Base-by-base conservation (phyloP, 2,329 filamentous ascomycete species). In the Epichloe elymi region DNA sequence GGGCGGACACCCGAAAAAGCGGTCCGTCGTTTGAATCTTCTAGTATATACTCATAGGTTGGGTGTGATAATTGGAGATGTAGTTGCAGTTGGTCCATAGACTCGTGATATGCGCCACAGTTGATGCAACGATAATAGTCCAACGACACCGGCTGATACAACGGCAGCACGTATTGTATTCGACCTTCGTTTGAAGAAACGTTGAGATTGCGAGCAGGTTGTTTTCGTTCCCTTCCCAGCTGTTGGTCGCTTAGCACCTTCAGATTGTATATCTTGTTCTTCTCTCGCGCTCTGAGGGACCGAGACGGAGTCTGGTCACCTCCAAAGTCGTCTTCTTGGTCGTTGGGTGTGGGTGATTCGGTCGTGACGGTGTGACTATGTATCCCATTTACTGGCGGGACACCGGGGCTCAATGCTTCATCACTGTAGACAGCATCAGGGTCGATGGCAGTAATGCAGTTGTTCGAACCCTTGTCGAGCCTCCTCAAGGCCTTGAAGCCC, bases 231-330 rank as follows among this genome's bases (percentile, higher is more conserved):
- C 70, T 75, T 4, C 78, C 76, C 48, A 77, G 71, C 5, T 76
- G 76, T 57, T 76, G 74, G 57, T 78, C 76, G 61, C 74, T 81
- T 15, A 82, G 64, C 12, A 74, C 67, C 59, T 80, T 82, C 38
- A 82, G 62, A 55, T 83, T 83, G 59, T 83, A 83, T 20, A 72
- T 70, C 53, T 75, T 74, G 51, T 71, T 72, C 41, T 67, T 67
- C 17, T 64, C 70, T 49, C 77, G 70, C 15, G 67, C 64, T 42
- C 77, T 70, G 17, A 78, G 62, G 1, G 74, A 73, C 52, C 76
- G 71, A 49, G 69, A 76, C 0, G 76, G 75, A 2, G 76, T 79
- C 14, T 69, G 65, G 17, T 75, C 73, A 26, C 72, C 71, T 20
- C 73, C 69, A 6, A 59, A 55, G 8, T 71, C 70, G 37, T 74